phyloP scores from a whole-genome alignment of 306 rosid genomes.

The Pterocarpus santalinus region DNA sequence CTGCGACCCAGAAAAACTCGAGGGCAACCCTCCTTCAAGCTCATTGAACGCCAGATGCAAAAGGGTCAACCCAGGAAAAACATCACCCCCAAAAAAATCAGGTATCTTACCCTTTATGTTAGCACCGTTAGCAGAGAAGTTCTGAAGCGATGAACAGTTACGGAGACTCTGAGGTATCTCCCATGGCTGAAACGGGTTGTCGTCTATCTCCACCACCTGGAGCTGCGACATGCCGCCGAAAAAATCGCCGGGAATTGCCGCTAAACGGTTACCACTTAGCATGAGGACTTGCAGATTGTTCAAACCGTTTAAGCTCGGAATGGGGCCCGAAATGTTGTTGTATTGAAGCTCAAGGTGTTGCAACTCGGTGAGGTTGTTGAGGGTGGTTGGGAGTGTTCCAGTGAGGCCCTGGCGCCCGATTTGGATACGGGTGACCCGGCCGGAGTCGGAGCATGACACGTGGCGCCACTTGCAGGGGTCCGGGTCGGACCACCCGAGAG shows the following conservation, averaged over 20 bases:
- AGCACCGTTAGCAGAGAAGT: constrained; percentile 70
- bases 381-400: constrained; percentile 57
- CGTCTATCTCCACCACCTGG: constrained; percentile 61
- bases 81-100: constrained; percentile 48
- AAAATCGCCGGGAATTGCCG: constrained; percentile 60
- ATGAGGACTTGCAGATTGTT: constrained; percentile 49
- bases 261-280: constrained; percentile 60
- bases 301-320: constrained; percentile 54
- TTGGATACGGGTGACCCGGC: constrained; percentile 60
- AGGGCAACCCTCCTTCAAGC: constrained; percentile 62
- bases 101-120: constrained; percentile 63
- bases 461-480: constrained; percentile 60
- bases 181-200: constrained; percentile 68
- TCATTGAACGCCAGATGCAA: constrained; percentile 68
- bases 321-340: constrained; percentile 69
- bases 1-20: constrained; percentile 55
- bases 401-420: constrained; percentile 54
- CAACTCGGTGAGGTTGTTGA: constrained; percentile 58
- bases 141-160: constrained; percentile 58
- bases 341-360: constrained; percentile 66
- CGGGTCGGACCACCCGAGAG: constrained; percentile 65
- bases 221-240: constrained; percentile 66
- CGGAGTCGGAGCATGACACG: constrained; percentile 49
- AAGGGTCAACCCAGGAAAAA: constrained; percentile 50
- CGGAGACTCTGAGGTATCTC: constrained; percentile 57